Evolutionary conservation across 306 rosid species (phyloP), one percentile per base, ranked within the genome.

Genomic region (Potentilla sterilis): DNA sequence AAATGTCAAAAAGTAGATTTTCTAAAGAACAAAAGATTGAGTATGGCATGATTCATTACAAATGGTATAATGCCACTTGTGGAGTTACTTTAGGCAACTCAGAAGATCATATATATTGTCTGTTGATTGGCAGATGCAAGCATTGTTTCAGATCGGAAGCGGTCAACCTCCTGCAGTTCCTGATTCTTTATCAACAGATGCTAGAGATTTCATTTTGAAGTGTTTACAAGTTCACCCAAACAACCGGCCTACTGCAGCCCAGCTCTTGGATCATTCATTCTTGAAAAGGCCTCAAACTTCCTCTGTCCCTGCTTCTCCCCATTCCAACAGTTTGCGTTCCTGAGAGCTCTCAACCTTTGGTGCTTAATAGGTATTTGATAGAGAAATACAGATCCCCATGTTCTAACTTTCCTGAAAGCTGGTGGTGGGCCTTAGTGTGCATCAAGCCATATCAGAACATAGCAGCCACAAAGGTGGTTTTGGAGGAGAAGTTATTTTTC

Each of bases 121-220:
- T 73, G 41, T 57, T 42, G 57, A 58, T 58, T 73, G 55, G 77
- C 97, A 84, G 94, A 84, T 92, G 93, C 92, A 89, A 73, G 97
- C 97, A 40, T 55, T 95, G 77, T 95, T 68, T 84, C 86, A 83
- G 79, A 95, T 92, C 18, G 99, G 99, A 79, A 89, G 78, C 81
- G 99, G 97, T 46, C 83, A 80, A 74, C 87, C 54, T 7, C 99
- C 99, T 71, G 48, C 76, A 37, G 71, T 95, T 78, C 93, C 91
- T 2, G 96, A 90, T 47, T 75, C 88, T 28, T 94, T 95, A 75
- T 87, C 97, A 59, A 82, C 22, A 51, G 96, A 95, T 76, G 99
- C 93, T 3, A 82, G 52, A 43, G 92, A 87, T 84, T 95, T 92
- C 84, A 83, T 95, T 73, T 52, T 81, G 78, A 83, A 83, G 85